Evolutionary conservation across 805 yeast genomes (phyloP).

Genomic region (Saccharomyces jurei): DNA sequence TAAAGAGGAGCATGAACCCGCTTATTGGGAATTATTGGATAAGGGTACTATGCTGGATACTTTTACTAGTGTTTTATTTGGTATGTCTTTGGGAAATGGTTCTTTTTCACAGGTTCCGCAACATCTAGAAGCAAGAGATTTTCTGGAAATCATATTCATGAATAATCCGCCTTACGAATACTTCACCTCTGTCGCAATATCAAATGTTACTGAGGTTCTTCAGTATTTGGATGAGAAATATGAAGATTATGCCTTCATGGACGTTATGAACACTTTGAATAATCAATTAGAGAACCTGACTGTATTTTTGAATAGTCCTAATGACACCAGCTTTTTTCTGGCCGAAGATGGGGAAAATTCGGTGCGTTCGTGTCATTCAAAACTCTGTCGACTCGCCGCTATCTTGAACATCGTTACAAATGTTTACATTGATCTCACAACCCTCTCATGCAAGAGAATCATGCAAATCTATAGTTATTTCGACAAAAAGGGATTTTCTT

Average conservation of each 20-base stretch:
- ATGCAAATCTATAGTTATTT: conserved; percentile 22
- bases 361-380: conserved; percentile 12
- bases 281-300: conserved; percentile 26
- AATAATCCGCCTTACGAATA: conserved; percentile 56
- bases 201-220: conserved; percentile 45
- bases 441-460: conserved; percentile 40
- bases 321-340: conserved; percentile 23
- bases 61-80: conserved; percentile 39
- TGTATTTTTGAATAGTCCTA: conserved; percentile 20
- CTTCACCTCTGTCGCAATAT: conserved; percentile 44
- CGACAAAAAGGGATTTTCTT: conserved; percentile 31
- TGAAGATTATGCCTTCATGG: conserved; percentile 39
- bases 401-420: conserved; percentile 46
- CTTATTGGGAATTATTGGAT: conserved; percentile 45
- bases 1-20: conserved; percentile 39
- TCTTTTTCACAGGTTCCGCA: conserved; percentile 37
- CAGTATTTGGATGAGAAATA: conserved; percentile 50
- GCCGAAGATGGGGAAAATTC: conserved; percentile 11
- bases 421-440: conserved; percentile 46
- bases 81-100: conserved; percentile 44
- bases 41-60: conserved; percentile 44
- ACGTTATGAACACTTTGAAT: conserved; percentile 29
- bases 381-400: conserved; percentile 33
- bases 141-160: conserved; percentile 43
- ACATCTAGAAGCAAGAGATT: conserved; percentile 34